Base-by-base conservation (phyloP, 2,329 filamentous ascomycete species). In the Fonsecaea nubica region DNA sequence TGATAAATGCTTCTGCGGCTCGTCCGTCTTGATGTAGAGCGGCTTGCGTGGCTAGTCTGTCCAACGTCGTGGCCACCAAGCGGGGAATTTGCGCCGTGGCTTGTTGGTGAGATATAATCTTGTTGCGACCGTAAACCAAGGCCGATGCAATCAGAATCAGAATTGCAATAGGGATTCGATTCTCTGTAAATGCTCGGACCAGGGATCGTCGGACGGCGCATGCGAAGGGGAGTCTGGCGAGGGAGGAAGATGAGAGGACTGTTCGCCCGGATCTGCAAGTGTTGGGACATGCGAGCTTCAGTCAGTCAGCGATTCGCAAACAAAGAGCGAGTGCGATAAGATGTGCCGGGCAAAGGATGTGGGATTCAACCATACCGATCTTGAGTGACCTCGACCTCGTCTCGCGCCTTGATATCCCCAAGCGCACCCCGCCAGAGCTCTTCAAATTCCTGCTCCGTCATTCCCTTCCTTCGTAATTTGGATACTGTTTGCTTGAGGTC, bases 381-480 rank as follows among this genome's bases (percentile, higher is more conserved):
- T 53, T 81, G 81, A 52, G 79, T 83, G 72, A 81, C 83, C 21
- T 85, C 77, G 52, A 90, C 79, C 76, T 90, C 88, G 54, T 90
- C 88, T 59, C 85, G 82, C 21, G 80, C 79, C 45, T 84, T 74
- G 36, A 85, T 78, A 59, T 85, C 82, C 12, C 81, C 82, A 54
- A 85, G 74, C 10, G 83, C 82, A 33, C 80, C 80, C 66, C 80
- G 79, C 82, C 82, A 85, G 7, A 99, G 86, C 65, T 97, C 92
- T 72, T 98, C 92, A 75, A 99, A 97, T 76, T 98, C 94, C 50
- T 90, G 85, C 74, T 93, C 89, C 70, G 86, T 91, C 87, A 97
- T 92, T 70, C 90, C 89, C 81, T 91, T 94, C 76, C 89, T 91
- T 70, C 90, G 88, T 82, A 91, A 92, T 72, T 88, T 86, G 72